Percentiles rank a stretch among this genome's conserved stretches.
These are phyloP conservation scores for Hirschioporus abietinus DNA, from an alignment of 768 basidiomycete genomes.

Conservation along the genomic window DNA sequence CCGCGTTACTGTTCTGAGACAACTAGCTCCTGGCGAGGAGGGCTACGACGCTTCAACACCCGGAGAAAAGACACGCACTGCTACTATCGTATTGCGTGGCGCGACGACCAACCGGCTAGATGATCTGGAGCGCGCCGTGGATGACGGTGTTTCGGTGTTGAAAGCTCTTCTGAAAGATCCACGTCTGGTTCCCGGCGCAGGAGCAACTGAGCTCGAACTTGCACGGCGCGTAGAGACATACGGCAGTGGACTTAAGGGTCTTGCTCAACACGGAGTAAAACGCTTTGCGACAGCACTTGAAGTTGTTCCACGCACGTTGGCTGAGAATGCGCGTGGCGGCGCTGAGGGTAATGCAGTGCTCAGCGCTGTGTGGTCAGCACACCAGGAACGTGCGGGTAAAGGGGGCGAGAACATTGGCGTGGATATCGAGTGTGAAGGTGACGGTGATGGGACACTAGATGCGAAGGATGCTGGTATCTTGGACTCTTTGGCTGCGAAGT, in stretches of 20 bases:
- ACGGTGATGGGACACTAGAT: conserved; percentile 71
- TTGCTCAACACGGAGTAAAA: conserved; percentile 91
- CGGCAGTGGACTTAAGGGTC: conserved; percentile 82
- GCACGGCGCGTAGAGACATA: conserved; percentile 78
- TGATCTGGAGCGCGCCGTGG: conserved; percentile 93
- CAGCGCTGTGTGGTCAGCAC: conserved; percentile 84
- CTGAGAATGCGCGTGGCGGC: conserved; percentile 93
- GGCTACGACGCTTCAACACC: conserved; percentile 47
- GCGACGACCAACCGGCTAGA: conserved; percentile 93
- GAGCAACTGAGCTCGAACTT: conserved; percentile 92
- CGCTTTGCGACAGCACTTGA: conserved; percentile 87
- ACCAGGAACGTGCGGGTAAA: conserved; percentile 38
- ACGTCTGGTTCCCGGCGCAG: conserved; percentile 88
- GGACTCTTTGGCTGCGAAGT: conserved; percentile 85
- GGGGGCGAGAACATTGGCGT: conserved; percentile 78
- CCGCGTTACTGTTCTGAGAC: conserved; percentile 93
- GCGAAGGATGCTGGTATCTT: conserved; percentile 63
- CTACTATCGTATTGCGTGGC: conserved; percentile 92
- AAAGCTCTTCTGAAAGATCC: conserved; percentile 88
- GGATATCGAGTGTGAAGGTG: conserved; percentile 43
- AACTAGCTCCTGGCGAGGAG: conserved; percentile 61
- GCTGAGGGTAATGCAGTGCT: conserved; percentile 90
- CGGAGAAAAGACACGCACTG: conserved; percentile 76
- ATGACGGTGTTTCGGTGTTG: conserved; percentile 96
- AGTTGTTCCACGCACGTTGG: conserved; percentile 86